These are phyloP conservation scores for Dissophora ornata DNA, from an alignment of 192 early-diverging fungal species.

Conservation along the genomic window DNA sequence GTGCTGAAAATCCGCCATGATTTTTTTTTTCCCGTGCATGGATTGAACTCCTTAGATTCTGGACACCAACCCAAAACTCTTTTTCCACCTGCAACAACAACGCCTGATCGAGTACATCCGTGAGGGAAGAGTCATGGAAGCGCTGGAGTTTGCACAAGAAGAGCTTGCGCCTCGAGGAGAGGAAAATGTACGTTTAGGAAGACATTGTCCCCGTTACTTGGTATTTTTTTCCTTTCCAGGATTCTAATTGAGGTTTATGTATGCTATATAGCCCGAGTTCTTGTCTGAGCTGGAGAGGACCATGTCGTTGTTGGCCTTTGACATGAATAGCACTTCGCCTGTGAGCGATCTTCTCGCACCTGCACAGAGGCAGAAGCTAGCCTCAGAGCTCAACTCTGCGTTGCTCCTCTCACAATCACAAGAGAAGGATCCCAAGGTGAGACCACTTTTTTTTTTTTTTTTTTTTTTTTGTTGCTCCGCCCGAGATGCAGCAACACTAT, in stretches of 20 bases:
- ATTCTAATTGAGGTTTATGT: no score
- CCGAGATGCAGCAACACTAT: not conserved
- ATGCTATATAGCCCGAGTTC: conserved; percentile 96
- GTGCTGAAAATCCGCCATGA: no score
- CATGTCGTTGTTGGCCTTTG: conserved; percentile 97
- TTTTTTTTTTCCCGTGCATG: conserved; percentile 27
- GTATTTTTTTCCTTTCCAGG: not conserved
- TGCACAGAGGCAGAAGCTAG: conserved; percentile 91
- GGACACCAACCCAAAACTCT: conserved; percentile 93
- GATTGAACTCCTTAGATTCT: conserved; percentile 71
- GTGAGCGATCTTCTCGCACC: conserved; percentile 89
- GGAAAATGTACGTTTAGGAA: conserved; percentile 78
- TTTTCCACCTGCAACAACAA: conserved; percentile 98
- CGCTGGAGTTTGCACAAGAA: conserved; percentile 96
- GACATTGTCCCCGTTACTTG: no score
- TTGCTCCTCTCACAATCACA: conserved; percentile 91
- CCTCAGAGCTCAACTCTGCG: conserved; percentile 94
- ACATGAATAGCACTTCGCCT: conserved; percentile 75
- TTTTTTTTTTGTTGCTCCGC: not conserved
- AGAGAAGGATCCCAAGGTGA: conserved; percentile 91
- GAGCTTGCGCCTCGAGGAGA: conserved; percentile 98
- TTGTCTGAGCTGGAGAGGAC: conserved; percentile 94
- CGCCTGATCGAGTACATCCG: conserved; percentile 96
- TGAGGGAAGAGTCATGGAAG: conserved; percentile 79
- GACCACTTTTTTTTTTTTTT: not conserved